Evolutionary conservation across 805 yeast genomes (phyloP), one percentile per base, ranked within the genome.

Genomic region (Brettanomyces sp.): DNA sequence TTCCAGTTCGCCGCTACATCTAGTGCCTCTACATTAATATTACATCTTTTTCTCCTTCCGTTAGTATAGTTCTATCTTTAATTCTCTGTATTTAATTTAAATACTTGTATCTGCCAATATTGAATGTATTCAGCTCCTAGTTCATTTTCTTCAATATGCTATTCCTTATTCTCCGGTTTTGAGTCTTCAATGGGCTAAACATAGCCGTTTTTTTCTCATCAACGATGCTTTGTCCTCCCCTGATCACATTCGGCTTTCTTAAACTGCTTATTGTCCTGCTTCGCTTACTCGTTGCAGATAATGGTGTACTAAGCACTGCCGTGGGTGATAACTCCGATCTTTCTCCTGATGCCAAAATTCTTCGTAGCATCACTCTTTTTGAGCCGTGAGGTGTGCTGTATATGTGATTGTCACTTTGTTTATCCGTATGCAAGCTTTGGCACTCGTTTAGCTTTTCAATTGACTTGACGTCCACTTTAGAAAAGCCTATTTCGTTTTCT

Each of bases 401-500:
- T 18, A 22, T 14, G n/a, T 14, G n/a, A 7, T 13, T 18, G 18
- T 12, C 18, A 8, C 38, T 18, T 35, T 6, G 38, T 35, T n/a
- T 28, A 28, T 28, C 32, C 7, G 11, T 28, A 35, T 35, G 13
- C 13, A 14, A 7, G 22, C 13, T 35, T 12, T 35, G 7, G 8
- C 12, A 8, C 13, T 7, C 24, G 13, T 38, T 22, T 38, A 24
- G 3, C 18, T 12, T 18, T 38, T 38, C 34, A 2, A 39, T 13
- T 9, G n/a, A 13, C 18, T 22, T 25, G 18, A 11, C n/a, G 24
- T 39, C n/a, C 14, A 39, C 22, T 13, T 13, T 39, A 18, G 42
- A 23, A 25, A 39, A 39, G 49, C 42, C 22, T 13, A 38, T 9
- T 35, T 35, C 41, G 24, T 38, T 23, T 13, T 38, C 41, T 13